These are phyloP conservation scores for Penicillium thymicola DNA, from an alignment of 2,329 filamentous ascomycete genomes.

Conservation along the genomic window DNA sequence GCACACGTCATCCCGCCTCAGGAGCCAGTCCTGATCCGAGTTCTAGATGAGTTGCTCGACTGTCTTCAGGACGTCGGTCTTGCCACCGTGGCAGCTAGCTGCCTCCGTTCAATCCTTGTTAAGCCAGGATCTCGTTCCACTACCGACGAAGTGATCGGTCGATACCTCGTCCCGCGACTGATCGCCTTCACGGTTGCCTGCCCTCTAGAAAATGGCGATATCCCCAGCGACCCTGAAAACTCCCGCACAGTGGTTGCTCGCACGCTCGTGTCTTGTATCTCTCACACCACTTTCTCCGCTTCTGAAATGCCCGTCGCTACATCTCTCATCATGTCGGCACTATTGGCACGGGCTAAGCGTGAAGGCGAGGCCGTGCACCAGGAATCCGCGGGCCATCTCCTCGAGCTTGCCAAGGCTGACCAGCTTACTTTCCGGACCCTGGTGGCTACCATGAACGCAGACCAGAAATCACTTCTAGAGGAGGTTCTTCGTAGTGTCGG, in stretches of 20 bases:
- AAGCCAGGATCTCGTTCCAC: conserved; percentile 55
- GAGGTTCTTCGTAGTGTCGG: conserved; percentile 67
- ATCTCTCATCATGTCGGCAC: conserved; percentile 71
- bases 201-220: conserved; percentile 57
- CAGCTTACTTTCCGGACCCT: conserved; percentile 70
- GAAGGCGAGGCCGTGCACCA: conserved; percentile 59
- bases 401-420: conserved; percentile 77
- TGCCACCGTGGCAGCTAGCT: conserved; percentile 85
- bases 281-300: conserved; percentile 35
- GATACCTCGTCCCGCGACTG: conserved; percentile 71
- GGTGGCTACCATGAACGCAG: conserved; percentile 66
- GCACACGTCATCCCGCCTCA: conserved; percentile 68
- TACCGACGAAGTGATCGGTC: conserved; percentile 69
- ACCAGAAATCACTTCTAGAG: conserved; percentile 75
- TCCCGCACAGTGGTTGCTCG: conserved; percentile 69
- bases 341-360: conserved; percentile 68
- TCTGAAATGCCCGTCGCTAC: conserved; percentile 52
- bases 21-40: conserved; percentile 71
- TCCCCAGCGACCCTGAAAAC: conserved; percentile 65
- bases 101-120: conserved; percentile 79
- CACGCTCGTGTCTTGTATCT: conserved; percentile 70
- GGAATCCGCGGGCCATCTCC: conserved; percentile 71
- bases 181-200: conserved; percentile 66
- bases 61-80: conserved; percentile 62
- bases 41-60: conserved; percentile 77